Evolutionary conservation across 2,329 filamentous ascomycete species (phyloP), one percentile per base, ranked within the genome.

Genomic region (Leptographium galeiforme): DNA sequence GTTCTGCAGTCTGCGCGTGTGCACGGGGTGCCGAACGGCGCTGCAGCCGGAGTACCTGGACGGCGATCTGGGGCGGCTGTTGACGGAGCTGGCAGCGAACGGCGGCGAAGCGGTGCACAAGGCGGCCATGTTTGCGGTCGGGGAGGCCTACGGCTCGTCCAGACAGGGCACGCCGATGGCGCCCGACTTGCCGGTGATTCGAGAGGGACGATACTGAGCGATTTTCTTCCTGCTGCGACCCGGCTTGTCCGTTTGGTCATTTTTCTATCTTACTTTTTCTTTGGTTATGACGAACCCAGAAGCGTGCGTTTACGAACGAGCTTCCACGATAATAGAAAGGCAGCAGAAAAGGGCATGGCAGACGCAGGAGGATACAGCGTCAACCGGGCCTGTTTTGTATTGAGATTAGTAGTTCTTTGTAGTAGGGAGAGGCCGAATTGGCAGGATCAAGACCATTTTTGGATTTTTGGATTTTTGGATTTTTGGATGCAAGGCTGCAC

Each of bases 1-100:
- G 14, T 76, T 72, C 62, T 79, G 76, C 63, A 67, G 70, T 55
- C 59, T 79, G 48, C 71, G 76, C 51, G 70, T 80, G 54, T 81
- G 78, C 63, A 67, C 68, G 36, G 57, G 64, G 2, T 81, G 78
- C 58, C 62, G 67, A 41, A 69, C 66, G 13, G 61, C 66, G 25
- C 62, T 81, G 53, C 65, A 68, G 32, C 61, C 61, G 30, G 67
- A 70, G 45, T 65, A 68, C 41, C 66, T 70, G 48, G 64, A 68
- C 44, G 67, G 70, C 30, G 70, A 78, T 55, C 63, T 81, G 34
- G 57, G 59, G n/a, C 62, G 59, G 40, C 62, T 77, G 10, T 58
- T 77, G 55, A 63, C 65, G n/a, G 61, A 66, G 12, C 48, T 60
- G 50, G 44, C 39, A 38, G 36, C 19, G 34, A 16, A 16, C 43